Evolutionary conservation across 352 stramenopile species (phyloP), one percentile per base, ranked within the genome.

Genomic region (Globisporangium megalacanthum): DNA sequence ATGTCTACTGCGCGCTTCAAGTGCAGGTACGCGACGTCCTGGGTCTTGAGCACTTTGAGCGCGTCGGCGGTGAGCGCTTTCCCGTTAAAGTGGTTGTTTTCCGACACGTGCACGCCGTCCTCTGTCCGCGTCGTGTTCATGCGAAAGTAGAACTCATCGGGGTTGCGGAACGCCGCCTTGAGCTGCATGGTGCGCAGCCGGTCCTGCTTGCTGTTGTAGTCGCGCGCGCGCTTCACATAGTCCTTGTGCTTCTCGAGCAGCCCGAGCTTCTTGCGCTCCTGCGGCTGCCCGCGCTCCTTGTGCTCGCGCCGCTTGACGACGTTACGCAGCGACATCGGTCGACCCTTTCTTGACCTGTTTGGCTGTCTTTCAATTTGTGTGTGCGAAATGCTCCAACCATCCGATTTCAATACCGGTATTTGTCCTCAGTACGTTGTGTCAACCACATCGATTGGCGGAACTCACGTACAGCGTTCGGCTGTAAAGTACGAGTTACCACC

Each of bases 241-340:
- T 99, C 97, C 68, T 97, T 97, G 71, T 99, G 94, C 81, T 99
- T 99, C 78, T 99, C 97, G 33, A 99, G 77, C 19, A 99, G 82
- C 0, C 80, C 80, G 20, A 99, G 85, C 61, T 98, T 97, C 55
- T 89, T 81, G 22, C 97, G 88, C 49, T 87, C 66, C 25, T 68
- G 67, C 22, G 96, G 95, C 74, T 99, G 97, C 19, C 94, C 87
- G 41, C 97, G 92, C 72, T 99, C 97, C 77, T 99, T 99, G 92
- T 99, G 97, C 60, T 97, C 97, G 55, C 97, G 83, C 35, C 96
- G 93, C 75, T 99, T 99, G n/a, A 99, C 95, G 33, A 97, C 97
- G 77, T 99, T 99, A 49, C 97, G 92, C 54, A 99, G 88, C 58
- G 95, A 94, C 67, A 81, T 78, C 6, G 7, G 37, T 17, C 4